Evolutionary conservation across 208 protist genomes (phyloP).

Genomic region (Balamuthia mandrillaris): DNA sequence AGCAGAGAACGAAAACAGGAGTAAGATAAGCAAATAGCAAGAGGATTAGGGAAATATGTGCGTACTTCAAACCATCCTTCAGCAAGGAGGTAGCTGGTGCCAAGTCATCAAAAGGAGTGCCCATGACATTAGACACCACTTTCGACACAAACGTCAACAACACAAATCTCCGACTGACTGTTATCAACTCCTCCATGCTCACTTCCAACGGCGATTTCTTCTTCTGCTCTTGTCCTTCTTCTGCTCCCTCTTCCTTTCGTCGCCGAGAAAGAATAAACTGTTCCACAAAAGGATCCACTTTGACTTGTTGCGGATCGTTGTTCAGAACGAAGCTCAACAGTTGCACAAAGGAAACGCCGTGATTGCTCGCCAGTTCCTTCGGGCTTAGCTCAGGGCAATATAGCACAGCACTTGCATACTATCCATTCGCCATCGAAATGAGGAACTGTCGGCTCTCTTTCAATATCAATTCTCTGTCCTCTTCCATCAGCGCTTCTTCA

Average conservation of each 20-base stretch:
- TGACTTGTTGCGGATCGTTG: too few species aligned
- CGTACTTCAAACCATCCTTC: too few species aligned
- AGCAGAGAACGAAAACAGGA: too few species aligned
- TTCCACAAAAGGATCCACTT: slow-evolving; percentile 17
- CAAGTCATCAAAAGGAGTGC: slow-evolving; percentile 28
- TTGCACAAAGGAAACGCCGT: background rate
- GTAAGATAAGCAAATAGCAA: too few species aligned
- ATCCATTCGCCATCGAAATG: slow-evolving; percentile 16
- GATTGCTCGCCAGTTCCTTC: background rate
- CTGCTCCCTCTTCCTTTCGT: background rate
- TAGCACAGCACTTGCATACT: slow-evolving; percentile 1
- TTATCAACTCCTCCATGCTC: slow-evolving; percentile 28
- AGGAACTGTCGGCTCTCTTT: background rate
- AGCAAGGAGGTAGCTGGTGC: slow-evolving; percentile 27
- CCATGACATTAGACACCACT: slow-evolving; percentile 17
- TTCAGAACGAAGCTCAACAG: background rate
- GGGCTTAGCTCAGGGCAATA: slow-evolving; percentile 31
- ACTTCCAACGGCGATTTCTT: too few species aligned
- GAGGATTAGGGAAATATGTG: too few species aligned
- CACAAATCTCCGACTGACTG: slow-evolving; percentile 24
- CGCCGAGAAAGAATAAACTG: slow-evolving; percentile 1
- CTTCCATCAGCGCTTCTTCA: background rate
- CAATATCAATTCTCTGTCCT: background rate
- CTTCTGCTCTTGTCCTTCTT: slow-evolving; percentile 10
- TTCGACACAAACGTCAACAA: slow-evolving; percentile 24